Evolutionary conservation across 106 monocot species (phyloP).

Genomic region (Acorus calamus): DNA sequence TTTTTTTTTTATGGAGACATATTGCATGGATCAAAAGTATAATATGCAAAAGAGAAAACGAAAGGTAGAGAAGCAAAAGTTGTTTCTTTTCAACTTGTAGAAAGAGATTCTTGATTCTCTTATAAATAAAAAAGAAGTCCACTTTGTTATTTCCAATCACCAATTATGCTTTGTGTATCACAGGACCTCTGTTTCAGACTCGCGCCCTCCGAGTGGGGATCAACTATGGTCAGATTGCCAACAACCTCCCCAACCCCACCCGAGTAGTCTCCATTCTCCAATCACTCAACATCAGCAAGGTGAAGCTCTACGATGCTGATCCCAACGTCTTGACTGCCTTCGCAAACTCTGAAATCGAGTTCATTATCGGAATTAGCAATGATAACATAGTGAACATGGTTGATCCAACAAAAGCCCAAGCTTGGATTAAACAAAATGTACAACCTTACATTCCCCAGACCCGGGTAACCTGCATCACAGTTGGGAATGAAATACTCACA

Average conservation of each 20-base stretch:
- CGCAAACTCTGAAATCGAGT: conserved; percentile 54
- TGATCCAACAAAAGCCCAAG: conserved; percentile 37
- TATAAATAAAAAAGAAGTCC: too few species aligned
- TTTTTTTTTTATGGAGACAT: too few species aligned
- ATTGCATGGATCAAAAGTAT: too few species aligned
- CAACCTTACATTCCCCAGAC: conserved; percentile 45
- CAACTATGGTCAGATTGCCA: conserved; percentile 91
- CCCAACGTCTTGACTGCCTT: conserved; percentile 67
- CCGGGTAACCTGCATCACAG: conserved; percentile 69
- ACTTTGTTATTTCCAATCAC: too few species aligned
- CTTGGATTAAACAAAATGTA: conserved; percentile 65
- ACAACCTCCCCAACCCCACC: conserved; percentile 67
- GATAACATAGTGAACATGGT: conserved; percentile 50
- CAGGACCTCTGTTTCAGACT: conserved; percentile 23
- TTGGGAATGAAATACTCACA: conserved; percentile 75
- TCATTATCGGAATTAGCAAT: conserved; percentile 78
- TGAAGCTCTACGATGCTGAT: conserved; percentile 90
- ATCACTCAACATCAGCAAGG: conserved; percentile 58
- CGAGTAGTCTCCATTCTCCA: conserved; percentile 44
- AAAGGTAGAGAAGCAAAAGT: too few species aligned
- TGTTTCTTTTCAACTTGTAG: too few species aligned
- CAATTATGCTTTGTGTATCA: background rate
- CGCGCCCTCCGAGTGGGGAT: conserved; percentile 43
- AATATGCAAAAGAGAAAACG: too few species aligned
- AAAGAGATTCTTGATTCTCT: too few species aligned